A percentile compares a stretch with the other conserved stretches of the same genome.
Evolutionary conservation across 164 flowering plant species (phyloP).

Genomic region (Houttuynia cordata): DNA sequence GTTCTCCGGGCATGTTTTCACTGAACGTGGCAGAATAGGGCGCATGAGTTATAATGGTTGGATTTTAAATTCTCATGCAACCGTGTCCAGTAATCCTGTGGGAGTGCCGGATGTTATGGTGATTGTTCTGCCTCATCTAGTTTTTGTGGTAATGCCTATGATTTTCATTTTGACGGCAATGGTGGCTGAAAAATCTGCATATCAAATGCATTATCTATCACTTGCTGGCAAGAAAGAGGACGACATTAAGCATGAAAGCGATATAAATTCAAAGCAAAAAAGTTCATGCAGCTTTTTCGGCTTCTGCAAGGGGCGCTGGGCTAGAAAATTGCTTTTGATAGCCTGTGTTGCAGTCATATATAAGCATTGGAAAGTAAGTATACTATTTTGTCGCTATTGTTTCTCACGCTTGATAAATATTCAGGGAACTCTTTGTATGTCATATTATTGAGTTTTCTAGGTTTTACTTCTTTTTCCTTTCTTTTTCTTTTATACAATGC

Average conservation of each 20-base stretch:
- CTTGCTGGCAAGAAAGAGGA: constrained; percentile 71
- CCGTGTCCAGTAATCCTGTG: constrained; percentile 18
- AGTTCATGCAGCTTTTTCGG: constrained; percentile 1
- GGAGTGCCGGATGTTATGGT: constrained; percentile 93
- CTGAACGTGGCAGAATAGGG: constrained; percentile 35
- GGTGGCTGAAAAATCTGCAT: constrained; percentile 48
- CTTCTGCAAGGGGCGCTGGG: constrained; percentile 27
- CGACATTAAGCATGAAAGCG: constrained; percentile 16
- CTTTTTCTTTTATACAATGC: too few species aligned
- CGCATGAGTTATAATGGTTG: constrained; percentile 88
- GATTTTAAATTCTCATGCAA: constrained; percentile 25
- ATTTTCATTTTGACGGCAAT: constrained; percentile 35
- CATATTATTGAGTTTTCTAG: not conserved
- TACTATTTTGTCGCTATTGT: not conserved
- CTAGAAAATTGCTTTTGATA: constrained; percentile 44
- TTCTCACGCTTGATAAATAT: not conserved
- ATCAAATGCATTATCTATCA: constrained; percentile 28
- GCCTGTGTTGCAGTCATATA: constrained; percentile 41
- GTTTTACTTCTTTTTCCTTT: too few species aligned
- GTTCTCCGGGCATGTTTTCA: constrained; percentile 62
- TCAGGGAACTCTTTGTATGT: not conserved
- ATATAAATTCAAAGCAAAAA: constrained; percentile 11
- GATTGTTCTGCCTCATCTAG: constrained; percentile 64
- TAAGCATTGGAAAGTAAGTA: constrained; percentile 67
- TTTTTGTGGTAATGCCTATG: constrained; percentile 54